A percentile compares a stretch with the other conserved stretches of the same genome.
phyloP scores from a whole-genome alignment of 2,329 filamentous ascomycete genomes.

The Sordariomycetes sp. region DNA sequence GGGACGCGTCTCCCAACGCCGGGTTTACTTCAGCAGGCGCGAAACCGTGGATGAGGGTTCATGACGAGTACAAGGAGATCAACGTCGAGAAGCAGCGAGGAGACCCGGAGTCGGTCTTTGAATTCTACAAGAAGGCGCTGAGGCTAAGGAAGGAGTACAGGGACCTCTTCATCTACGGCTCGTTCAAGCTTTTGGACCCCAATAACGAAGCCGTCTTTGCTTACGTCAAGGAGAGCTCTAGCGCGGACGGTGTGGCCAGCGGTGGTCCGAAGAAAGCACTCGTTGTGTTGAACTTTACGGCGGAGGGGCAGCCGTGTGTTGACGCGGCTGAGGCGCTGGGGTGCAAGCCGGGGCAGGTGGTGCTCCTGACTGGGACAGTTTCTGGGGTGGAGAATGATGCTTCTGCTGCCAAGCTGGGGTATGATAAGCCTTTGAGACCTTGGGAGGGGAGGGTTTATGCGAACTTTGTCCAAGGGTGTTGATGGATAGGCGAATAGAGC shows the following conservation, averaged over 20 bases:
- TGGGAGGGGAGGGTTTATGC: not conserved
- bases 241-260: constrained; percentile 4
- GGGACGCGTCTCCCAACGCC: constrained; percentile 37
- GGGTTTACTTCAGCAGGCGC: constrained; percentile 48
- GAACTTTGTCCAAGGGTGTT: not conserved
- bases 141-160: constrained; percentile 43
- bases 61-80: constrained; percentile 42
- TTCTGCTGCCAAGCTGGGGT: not conserved
- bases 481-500: not conserved
- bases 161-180: constrained; percentile 51
- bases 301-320: not conserved
- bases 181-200: constrained; percentile 37
- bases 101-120: constrained; percentile 49
- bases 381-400: not conserved
- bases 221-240: not conserved
- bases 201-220: not conserved
- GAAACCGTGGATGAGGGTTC: constrained; percentile 57
- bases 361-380: not conserved
- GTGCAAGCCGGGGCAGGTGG: constrained; percentile 7
- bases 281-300: constrained; percentile 3
- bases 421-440: not conserved
- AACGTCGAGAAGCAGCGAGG: constrained; percentile 43
- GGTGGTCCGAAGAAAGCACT: constrained; percentile 7
- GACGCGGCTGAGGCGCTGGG: not conserved
- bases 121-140: constrained; percentile 48